phyloP scores from a whole-genome alignment of 2,329 filamentous ascomycete genomes.

The Aureobasidium sp. region DNA sequence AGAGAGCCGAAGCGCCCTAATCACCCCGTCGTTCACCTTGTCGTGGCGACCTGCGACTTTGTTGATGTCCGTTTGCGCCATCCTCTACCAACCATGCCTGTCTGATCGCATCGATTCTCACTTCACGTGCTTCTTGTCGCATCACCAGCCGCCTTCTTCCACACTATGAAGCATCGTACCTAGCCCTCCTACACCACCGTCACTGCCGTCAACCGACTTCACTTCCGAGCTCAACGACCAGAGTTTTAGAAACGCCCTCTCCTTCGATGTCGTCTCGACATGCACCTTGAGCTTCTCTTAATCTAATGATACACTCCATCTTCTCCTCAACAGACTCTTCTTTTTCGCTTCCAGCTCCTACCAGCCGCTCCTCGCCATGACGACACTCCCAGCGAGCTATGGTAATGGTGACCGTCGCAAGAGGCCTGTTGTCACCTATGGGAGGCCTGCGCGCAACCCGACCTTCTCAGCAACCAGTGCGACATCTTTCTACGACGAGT shows the following conservation, averaged over 20 bases:
- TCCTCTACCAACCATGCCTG: neutral
- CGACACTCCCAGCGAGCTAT: neutral
- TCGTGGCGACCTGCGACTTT: neutral
- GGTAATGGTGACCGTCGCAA: conserved; percentile 21
- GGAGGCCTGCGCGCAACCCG: conserved; percentile 28
- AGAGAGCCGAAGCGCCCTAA: neutral
- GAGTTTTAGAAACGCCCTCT: neutral
- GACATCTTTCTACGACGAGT: conserved; percentile 7
- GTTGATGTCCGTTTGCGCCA: conserved; percentile 5
- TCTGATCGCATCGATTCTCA: neutral
- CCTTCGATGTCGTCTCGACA: neutral
- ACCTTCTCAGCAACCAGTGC: conserved; percentile 9
- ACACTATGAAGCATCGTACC: neutral
- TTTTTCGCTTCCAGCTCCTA: neutral
- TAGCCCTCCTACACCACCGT: neutral
- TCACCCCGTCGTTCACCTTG: neutral
- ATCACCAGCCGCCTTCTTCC: neutral
- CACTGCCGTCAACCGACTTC: neutral
- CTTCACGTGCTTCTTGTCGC: neutral
- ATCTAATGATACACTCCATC: neutral
- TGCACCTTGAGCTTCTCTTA: neutral
- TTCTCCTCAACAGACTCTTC: neutral
- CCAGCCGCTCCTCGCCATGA: neutral
- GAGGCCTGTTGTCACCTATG: conserved; percentile 33
- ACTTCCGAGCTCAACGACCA: neutral